phyloP scores from a whole-genome alignment of 2,329 filamentous ascomycete genomes.

The Aspergillus melleus region DNA sequence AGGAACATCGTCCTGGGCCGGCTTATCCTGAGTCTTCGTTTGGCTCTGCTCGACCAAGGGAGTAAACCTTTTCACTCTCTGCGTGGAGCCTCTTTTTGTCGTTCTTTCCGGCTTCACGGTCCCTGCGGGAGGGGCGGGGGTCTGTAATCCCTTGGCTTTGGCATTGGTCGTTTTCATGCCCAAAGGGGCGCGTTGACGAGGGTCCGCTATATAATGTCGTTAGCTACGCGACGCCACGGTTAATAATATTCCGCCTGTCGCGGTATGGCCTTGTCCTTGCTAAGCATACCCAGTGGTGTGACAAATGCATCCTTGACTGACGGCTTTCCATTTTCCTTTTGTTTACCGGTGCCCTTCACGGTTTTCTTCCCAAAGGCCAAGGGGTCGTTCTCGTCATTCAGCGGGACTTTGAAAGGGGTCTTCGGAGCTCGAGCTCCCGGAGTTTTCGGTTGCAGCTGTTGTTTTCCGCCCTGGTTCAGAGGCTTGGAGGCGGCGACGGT shows the following conservation, averaged over 20 bases:
- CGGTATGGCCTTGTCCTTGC: neutral
- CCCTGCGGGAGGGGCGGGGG: conserved; percentile 62
- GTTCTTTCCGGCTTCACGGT: conserved; percentile 64
- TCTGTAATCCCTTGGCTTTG: conserved; percentile 70
- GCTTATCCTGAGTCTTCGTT: conserved; percentile 47
- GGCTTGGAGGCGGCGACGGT: conserved; percentile 70
- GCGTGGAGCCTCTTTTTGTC: conserved; percentile 60
- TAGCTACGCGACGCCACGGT: neutral
- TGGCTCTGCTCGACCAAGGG: conserved; percentile 48
- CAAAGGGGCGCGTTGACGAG: conserved; percentile 74
- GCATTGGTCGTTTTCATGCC: conserved; percentile 97
- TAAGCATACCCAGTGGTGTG: conserved; percentile 73
- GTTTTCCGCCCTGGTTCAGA: conserved; percentile 61
- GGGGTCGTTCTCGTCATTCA: conserved; percentile 84
- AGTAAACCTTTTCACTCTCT: conserved; percentile 60
- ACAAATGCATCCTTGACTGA: conserved; percentile 65
- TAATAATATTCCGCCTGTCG: neutral
- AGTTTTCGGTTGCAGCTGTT: conserved; percentile 70
- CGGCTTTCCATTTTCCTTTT: conserved; percentile 57
- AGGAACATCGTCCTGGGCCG: conserved; percentile 58
- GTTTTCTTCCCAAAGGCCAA: conserved; percentile 59
- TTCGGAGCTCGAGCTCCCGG: conserved; percentile 75
- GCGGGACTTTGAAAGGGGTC: conserved; percentile 74
- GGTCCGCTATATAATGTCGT: conserved; percentile 44
- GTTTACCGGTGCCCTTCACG: conserved; percentile 56